These are phyloP conservation scores for Coemansia erecta DNA, from an alignment of 192 early-diverging fungal species.

Conservation along the genomic window DNA sequence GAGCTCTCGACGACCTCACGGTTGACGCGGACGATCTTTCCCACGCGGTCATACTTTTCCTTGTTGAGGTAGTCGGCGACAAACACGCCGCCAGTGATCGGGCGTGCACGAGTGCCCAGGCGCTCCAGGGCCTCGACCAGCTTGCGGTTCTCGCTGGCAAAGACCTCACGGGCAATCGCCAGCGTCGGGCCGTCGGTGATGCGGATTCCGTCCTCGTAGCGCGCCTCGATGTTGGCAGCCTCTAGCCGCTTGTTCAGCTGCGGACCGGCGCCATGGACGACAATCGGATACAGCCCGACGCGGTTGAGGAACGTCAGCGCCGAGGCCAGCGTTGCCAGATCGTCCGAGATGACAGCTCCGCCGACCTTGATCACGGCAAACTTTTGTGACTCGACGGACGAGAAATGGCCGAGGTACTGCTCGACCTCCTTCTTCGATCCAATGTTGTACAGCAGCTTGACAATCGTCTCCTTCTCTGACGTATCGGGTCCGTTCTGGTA, in stretches of 20 bases:
- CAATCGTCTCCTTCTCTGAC: slow-evolving; percentile 77
- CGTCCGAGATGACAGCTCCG: slow-evolving; percentile 93
- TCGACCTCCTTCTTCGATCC: slow-evolving; percentile 98
- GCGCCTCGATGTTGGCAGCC: slow-evolving; percentile 90
- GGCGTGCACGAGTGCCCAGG: slow-evolving; percentile 92
- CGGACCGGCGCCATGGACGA: slow-evolving; percentile 97
- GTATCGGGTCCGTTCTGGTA: slow-evolving; percentile 34
- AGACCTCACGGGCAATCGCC: slow-evolving; percentile 91
- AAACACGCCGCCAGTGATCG: slow-evolving; percentile 95
- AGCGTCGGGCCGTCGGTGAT: slow-evolving; percentile 93
- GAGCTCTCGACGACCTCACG: slow-evolving; percentile 91
- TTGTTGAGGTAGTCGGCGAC: slow-evolving; percentile 94
- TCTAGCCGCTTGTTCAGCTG: slow-evolving; percentile 91
- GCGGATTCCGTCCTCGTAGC: slow-evolving; percentile 95
- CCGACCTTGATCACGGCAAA: slow-evolving; percentile 99
- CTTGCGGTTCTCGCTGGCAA: slow-evolving; percentile 93
- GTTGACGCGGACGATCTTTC: slow-evolving; percentile 86
- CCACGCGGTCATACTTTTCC: slow-evolving; percentile 93
- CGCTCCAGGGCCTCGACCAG: slow-evolving; percentile 96
- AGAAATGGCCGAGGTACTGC: slow-evolving; percentile 96
- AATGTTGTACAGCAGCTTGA: slow-evolving; percentile 94
- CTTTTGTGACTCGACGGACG: slow-evolving; percentile 97
- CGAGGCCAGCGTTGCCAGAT: slow-evolving; percentile 90
- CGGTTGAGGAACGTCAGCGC: slow-evolving; percentile 96
- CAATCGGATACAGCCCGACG: slow-evolving; percentile 97